Percentiles rank a stretch among this genome's conserved stretches.
These are phyloP conservation scores for Mortierella sp. DNA, from an alignment of 371 early-diverging fungal species.

Conservation along the genomic window DNA sequence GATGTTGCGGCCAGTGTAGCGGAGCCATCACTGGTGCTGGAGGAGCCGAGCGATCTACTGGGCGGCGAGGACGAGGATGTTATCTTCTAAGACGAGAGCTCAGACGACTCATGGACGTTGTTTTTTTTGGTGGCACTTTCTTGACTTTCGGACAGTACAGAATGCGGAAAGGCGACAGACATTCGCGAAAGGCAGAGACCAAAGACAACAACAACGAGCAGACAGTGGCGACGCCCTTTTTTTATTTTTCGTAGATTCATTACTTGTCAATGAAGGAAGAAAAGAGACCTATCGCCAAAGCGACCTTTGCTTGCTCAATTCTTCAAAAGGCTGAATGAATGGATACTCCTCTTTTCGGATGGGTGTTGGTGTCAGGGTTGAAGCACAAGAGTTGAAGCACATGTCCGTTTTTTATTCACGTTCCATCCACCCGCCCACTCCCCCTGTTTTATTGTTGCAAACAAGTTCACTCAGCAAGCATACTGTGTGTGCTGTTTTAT, in stretches of 20 bases:
- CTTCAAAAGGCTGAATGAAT: not conserved
- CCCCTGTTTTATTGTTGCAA: too few species aligned
- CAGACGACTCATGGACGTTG: not conserved
- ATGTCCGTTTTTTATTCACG: not conserved
- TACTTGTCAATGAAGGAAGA: not conserved
- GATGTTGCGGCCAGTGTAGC: not conserved
- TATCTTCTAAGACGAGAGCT: constrained; percentile 63
- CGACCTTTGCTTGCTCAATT: not conserved
- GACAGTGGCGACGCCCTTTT: too few species aligned
- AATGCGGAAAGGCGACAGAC: not conserved
- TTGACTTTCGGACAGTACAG: not conserved
- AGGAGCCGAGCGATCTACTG: constrained; percentile 34
- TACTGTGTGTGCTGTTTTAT: not conserved
- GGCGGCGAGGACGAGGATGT: constrained; percentile 72
- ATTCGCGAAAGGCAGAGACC: not conserved
- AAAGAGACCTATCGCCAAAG: not conserved
- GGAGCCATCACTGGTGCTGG: constrained; percentile 29
- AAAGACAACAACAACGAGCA: not conserved
- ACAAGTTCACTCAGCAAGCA: too few species aligned
- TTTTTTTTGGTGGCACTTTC: not conserved
- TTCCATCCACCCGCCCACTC: not conserved
- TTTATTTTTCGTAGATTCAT: not conserved
- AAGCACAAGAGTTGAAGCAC: constrained; percentile 9
- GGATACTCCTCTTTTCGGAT: not conserved
- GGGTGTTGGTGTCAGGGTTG: not conserved